A percentile compares a stretch with the other conserved stretches of the same genome.
Conservation (phyloP, 345 rosid species). For the Ceriops tagal region DNA sequence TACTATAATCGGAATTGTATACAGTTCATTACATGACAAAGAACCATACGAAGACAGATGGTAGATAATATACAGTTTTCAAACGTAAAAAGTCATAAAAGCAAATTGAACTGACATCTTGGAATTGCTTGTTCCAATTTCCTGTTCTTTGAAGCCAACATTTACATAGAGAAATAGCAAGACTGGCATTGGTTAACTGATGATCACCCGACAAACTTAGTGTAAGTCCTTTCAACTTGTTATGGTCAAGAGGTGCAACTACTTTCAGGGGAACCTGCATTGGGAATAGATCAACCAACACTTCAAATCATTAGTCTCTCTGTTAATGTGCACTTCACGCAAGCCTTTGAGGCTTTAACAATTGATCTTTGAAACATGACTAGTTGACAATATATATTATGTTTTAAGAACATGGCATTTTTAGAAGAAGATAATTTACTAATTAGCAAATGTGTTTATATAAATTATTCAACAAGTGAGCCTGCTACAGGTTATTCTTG, state of each 20-base stretch:
- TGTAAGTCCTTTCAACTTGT: slow-evolving; percentile 41
- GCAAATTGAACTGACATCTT: slow-evolving; percentile 38
- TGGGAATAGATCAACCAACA: slow-evolving; percentile 15
- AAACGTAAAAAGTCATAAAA: background rate
- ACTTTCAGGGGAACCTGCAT: slow-evolving; percentile 68
- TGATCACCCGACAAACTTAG: slow-evolving; percentile 85
- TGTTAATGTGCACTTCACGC: background rate
- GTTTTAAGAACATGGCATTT: background rate
- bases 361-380: background rate
- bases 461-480: no score
- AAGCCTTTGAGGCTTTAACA: background rate
- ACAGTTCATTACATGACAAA: background rate
- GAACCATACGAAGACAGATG: background rate
- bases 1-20: background rate
- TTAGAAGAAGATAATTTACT: background rate
- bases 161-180: slow-evolving; percentile 77
- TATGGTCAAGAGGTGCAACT: slow-evolving; percentile 52
- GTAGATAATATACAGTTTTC: background rate
- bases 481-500: no score
- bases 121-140: slow-evolving; percentile 51
- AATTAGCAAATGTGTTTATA: background rate
- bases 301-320: background rate
- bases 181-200: slow-evolving; percentile 80
- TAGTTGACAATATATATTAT: background rate
- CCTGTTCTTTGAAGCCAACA: slow-evolving; percentile 83